phyloP scores from a whole-genome alignment of 345 rosid genomes.

The Heritiera fomes region DNA sequence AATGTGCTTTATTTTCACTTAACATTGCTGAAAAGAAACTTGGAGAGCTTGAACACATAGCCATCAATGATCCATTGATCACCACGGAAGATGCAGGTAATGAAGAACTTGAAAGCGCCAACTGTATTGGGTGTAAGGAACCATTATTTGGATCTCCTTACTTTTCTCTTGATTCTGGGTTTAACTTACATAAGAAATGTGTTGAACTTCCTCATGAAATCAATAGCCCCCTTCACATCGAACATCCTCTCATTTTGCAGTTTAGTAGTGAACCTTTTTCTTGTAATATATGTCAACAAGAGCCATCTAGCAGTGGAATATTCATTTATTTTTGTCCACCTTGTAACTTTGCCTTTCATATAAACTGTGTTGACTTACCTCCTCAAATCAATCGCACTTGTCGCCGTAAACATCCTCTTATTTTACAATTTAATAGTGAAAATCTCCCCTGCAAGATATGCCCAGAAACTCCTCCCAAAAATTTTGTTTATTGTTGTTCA shows the following conservation, averaged over 20 bases:
- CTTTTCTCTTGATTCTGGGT: slow-evolving; percentile 4
- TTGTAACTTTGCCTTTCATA: not conserved
- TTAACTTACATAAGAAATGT: slow-evolving; percentile 1
- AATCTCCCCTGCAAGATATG: not conserved
- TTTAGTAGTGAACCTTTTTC: not conserved
- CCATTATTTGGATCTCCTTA: not conserved
- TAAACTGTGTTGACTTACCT: not conserved
- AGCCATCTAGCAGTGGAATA: not conserved
- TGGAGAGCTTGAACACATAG: slow-evolving; percentile 1
- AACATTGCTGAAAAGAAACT: not conserved
- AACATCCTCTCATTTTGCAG: not conserved
- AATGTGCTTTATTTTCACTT: slow-evolving; percentile 2
- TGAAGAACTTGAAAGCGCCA: not conserved
- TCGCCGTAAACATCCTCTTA: not conserved
- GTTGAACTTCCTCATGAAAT: not conserved
- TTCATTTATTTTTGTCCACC: not conserved
- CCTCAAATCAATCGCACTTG: not conserved
- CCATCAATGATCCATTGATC: not conserved
- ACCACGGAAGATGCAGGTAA: not conserved
- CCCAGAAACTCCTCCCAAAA: not conserved
- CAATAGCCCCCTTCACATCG: not conserved
- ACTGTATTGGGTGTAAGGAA: not conserved
- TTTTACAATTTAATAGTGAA: not conserved
- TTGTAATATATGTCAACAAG: not conserved
- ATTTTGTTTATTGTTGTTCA: not conserved